A percentile compares a stretch with the other conserved stretches of the same genome.
These are phyloP conservation scores for Trifolium repens DNA, from an alignment of 306 rosid genomes.

Conservation along the genomic window DNA sequence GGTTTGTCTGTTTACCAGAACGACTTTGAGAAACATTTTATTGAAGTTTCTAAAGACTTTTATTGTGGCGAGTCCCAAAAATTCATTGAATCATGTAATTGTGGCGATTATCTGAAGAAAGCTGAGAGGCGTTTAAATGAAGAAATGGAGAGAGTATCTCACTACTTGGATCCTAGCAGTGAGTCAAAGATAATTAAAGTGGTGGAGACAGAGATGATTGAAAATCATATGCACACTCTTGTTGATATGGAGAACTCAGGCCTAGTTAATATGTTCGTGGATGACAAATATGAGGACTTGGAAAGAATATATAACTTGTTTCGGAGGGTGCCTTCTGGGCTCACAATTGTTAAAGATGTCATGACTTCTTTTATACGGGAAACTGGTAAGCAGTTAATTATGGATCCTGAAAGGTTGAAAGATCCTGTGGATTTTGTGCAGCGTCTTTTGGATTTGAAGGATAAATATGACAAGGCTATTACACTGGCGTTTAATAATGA, in stretches of 20 bases:
- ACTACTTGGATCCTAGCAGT: slow-evolving; percentile 58
- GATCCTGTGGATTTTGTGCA: slow-evolving; percentile 67
- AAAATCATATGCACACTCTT: slow-evolving; percentile 53
- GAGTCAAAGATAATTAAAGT: slow-evolving; percentile 53
- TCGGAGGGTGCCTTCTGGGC: slow-evolving; percentile 56
- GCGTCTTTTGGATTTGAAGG: slow-evolving; percentile 58
- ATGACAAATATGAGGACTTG: slow-evolving; percentile 63
- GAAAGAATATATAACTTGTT: slow-evolving; percentile 58
- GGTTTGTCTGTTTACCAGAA: slow-evolving; percentile 55
- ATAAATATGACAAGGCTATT: slow-evolving; percentile 58
- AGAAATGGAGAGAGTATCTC: slow-evolving; percentile 60
- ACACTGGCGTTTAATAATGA: slow-evolving; percentile 52
- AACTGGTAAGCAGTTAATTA: slow-evolving; percentile 58
- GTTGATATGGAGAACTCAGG: slow-evolving; percentile 67
- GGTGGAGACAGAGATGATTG: slow-evolving; percentile 63
- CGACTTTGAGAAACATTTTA: slow-evolving; percentile 60
- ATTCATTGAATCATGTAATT: slow-evolving; percentile 60
- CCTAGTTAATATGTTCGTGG: slow-evolving; percentile 55
- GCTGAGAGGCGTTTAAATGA: slow-evolving; percentile 61
- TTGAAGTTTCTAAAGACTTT: slow-evolving; percentile 55
- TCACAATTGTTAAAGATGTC: slow-evolving; percentile 53
- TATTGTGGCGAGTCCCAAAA: slow-evolving; percentile 58
- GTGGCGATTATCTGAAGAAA: slow-evolving; percentile 60
- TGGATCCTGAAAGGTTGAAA: slow-evolving; percentile 58
- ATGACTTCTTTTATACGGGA: slow-evolving; percentile 56